phyloP scores from a whole-genome alignment of 2,329 filamentous ascomycete species.

The Pseudogymnoascus sp. region DNA sequence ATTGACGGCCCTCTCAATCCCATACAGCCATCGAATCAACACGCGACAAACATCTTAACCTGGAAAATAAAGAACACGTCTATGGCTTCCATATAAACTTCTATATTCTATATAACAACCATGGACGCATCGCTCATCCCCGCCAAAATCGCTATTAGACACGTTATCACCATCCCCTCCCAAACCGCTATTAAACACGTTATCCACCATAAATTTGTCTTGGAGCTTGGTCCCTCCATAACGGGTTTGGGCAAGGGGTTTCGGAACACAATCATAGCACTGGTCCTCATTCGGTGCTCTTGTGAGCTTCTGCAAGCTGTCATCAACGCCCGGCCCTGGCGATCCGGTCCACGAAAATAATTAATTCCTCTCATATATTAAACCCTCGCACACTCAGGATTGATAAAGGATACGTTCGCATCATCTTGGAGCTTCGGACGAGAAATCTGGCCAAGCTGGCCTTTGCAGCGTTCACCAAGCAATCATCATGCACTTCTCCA shows the following conservation, averaged over 20 bases:
- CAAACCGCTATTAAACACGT: conserved; percentile 37
- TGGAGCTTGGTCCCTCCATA: conserved; percentile 42
- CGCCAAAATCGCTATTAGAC: conserved; percentile 35
- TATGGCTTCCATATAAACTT: background rate
- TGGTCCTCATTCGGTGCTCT: conserved; percentile 32
- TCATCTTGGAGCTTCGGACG: background rate
- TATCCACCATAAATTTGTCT: conserved; percentile 39
- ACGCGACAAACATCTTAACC: background rate
- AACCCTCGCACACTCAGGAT: background rate
- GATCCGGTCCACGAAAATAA: background rate
- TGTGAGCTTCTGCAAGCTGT: conserved; percentile 33
- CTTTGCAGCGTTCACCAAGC: background rate
- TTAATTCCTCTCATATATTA: background rate
- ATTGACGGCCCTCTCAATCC: background rate
- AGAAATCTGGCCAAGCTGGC: background rate
- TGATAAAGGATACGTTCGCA: background rate
- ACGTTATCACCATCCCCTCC: conserved; percentile 34
- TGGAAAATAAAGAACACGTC: background rate
- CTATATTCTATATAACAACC: background rate
- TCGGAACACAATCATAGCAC: conserved; percentile 39
- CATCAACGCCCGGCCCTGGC: conserved; percentile 12
- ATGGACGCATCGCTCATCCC: conserved; percentile 33
- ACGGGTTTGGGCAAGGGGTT: conserved; percentile 41
- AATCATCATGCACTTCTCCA: conserved; percentile 16
- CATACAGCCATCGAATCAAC: background rate